A percentile compares a stretch with the other conserved stretches of the same genome.
Evolutionary conservation across 108 stramenopile species (phyloP).

Genomic region (Cyclotella baltica): DNA sequence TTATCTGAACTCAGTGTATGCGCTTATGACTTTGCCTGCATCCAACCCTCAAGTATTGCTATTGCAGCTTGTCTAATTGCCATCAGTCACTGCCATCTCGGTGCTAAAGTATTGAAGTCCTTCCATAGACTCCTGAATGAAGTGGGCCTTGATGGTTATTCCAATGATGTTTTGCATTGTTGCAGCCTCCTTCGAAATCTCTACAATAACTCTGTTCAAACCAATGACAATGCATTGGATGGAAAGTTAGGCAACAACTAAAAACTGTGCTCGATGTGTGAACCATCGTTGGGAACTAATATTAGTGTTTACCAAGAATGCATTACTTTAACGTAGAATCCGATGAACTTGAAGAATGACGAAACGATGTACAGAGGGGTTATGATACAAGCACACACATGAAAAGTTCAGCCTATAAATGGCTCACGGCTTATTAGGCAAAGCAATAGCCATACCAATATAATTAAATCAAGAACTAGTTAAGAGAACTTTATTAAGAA

Average conservation of each 20-base stretch:
- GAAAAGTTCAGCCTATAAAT: no score
- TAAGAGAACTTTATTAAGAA: no score
- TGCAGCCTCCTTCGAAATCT: constrained; percentile 18
- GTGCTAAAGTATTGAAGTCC: neutral
- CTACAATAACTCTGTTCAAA: constrained; percentile 20
- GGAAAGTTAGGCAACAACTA: neutral
- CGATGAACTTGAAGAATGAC: no score
- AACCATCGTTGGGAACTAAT: no score
- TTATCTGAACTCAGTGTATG: constrained; percentile 42
- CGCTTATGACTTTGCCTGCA: constrained; percentile 28
- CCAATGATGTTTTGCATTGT: constrained; percentile 20
- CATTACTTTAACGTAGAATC: no score
- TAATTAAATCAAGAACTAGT: no score
- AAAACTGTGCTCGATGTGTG: neutral
- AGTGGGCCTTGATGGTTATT: constrained; percentile 4
- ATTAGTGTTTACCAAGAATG: no score
- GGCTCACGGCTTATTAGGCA: no score
- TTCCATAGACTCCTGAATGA: neutral
- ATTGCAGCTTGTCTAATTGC: constrained; percentile 37
- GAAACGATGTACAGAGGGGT: no score
- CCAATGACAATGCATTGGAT: neutral
- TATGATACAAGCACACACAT: no score
- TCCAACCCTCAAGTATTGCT: constrained; percentile 37
- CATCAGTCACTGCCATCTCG: constrained; percentile 27
- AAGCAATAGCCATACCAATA: no score